Evolutionary conservation across 202 grass and related monocot species (phyloP).

Genomic region (Setaria italica): DNA sequence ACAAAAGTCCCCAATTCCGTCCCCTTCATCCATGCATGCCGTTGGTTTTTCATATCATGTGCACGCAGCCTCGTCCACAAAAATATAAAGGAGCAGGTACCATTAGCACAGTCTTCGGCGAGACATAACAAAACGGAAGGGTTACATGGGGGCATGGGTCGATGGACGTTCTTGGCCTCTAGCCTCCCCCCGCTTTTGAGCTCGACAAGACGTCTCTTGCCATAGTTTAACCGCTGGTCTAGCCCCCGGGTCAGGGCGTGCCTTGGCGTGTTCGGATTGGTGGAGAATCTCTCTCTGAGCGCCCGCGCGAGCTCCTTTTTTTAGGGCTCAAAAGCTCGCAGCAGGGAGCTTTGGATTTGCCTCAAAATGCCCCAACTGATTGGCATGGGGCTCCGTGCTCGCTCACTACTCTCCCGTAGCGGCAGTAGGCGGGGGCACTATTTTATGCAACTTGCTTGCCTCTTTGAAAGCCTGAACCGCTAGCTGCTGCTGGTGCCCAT

Average conservation of each 20-base stretch:
- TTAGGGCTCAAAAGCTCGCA: background rate
- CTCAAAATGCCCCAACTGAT: constrained; percentile 40
- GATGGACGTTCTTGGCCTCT: constrained; percentile 31
- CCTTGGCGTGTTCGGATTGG: constrained; percentile 43
- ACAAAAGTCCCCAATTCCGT: background rate
- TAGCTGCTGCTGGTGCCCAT: background rate
- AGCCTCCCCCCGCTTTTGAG: constrained; percentile 36
- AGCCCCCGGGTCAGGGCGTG: constrained; percentile 3
- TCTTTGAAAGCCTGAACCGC: background rate
- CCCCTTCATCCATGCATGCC: background rate
- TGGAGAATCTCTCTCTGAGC: constrained; percentile 53
- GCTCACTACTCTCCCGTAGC: no score
- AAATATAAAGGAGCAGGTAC: background rate
- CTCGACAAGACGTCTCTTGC: constrained; percentile 44
- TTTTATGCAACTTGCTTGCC: constrained; percentile 11
- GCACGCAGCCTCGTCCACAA: constrained; percentile 20
- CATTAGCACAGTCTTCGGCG: constrained; percentile 14
- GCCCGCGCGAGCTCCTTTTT: background rate
- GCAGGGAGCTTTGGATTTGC: constrained; percentile 47
- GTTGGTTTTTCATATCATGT: background rate
- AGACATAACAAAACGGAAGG: constrained; percentile 22
- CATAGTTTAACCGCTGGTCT: constrained; percentile 46
- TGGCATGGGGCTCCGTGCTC: constrained; percentile 1
- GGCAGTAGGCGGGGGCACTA: background rate
- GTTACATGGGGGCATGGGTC: background rate